These are phyloP conservation scores for Galerina sulciceps DNA, from an alignment of 768 basidiomycete genomes.

Conservation along the genomic window DNA sequence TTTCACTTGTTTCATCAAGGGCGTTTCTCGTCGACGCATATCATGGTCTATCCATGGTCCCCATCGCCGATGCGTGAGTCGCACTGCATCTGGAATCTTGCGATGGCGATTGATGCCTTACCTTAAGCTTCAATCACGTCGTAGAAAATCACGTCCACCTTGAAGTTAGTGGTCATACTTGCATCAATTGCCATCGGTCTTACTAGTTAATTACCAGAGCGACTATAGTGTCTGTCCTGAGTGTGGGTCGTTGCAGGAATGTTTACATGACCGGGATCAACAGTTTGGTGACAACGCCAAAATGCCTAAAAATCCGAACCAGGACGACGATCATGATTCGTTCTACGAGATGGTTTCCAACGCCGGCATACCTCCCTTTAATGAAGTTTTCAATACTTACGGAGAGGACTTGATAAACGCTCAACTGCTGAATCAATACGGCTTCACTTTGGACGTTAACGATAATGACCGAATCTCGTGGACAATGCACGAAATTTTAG, in stretches of 20 bases:
- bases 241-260: constrained; percentile 73
- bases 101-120: constrained; percentile 12
- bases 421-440: constrained; percentile 69
- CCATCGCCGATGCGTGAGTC: constrained; percentile 81
- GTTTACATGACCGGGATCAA: constrained; percentile 61
- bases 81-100: constrained; percentile 1
- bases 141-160: constrained; percentile 74
- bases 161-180: constrained; percentile 54
- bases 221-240: constrained; percentile 74
- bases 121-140: constrained; percentile 70
- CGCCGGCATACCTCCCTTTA: constrained; percentile 46
- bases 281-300: neutral
- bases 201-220: constrained; percentile 42
- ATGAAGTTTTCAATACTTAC: constrained; percentile 81
- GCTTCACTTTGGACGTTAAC: constrained; percentile 76
- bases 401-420: constrained; percentile 69
- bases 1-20: constrained; percentile 74
- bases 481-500: constrained; percentile 36
- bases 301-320: neutral
- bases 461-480: constrained; percentile 63
- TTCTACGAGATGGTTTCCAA: constrained; percentile 74
- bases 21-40: constrained; percentile 85
- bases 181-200: neutral
- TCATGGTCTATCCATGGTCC: constrained; percentile 82
- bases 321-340: constrained; percentile 30